These are phyloP conservation scores for Rhinocladiella similis DNA, from an alignment of 2,329 filamentous ascomycete genomes.

Conservation along the genomic window DNA sequence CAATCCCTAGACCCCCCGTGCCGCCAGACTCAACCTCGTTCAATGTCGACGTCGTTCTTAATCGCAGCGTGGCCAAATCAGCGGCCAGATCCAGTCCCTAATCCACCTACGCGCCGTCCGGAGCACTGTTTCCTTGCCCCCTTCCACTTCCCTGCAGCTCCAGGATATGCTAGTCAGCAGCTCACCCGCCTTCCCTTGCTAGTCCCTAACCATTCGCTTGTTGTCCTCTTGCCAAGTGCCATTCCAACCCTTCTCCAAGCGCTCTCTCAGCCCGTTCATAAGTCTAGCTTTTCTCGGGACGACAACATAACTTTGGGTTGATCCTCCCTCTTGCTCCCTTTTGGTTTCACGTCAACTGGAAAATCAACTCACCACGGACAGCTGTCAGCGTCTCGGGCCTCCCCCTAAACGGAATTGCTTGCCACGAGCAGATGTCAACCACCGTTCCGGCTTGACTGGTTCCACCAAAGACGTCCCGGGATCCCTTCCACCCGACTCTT, in stretches of 20 bases:
- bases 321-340: neutral
- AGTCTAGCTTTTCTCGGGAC: neutral
- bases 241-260: neutral
- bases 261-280: neutral
- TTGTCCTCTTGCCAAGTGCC: neutral
- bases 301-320: neutral
- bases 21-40: neutral
- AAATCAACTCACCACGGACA: neutral
- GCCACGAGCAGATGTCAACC: conserved; percentile 1
- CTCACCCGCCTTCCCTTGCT: neutral
- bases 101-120: neutral
- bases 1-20: neutral
- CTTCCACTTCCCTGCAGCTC: neutral
- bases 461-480: neutral
- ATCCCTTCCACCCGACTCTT: conserved; percentile 1
- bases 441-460: neutral
- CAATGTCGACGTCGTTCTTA: neutral
- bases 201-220: neutral
- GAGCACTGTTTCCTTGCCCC: neutral
- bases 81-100: neutral
- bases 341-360: neutral
- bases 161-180: neutral
- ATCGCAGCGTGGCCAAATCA: neutral
- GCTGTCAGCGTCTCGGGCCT: neutral
- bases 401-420: neutral